Percentiles rank a stretch among this genome's conserved stretches.
phyloP scores from a whole-genome alignment of 495 filamentous ascomycete species.

The Aspergillus biplanus region DNA sequence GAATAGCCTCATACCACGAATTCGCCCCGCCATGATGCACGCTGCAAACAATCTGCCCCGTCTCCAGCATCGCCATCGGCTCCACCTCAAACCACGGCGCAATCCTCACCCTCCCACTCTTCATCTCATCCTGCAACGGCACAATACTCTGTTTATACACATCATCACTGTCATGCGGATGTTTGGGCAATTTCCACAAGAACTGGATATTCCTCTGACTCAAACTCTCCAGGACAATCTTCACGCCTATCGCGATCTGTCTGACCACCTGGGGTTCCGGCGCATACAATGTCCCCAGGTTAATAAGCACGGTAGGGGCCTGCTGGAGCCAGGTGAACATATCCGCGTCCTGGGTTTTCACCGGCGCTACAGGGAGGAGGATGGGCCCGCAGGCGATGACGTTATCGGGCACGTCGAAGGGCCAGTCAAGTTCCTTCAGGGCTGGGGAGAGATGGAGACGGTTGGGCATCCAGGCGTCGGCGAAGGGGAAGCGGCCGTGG shows the following conservation, averaged over 20 bases:
- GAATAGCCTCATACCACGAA: constrained; percentile 56
- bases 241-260: constrained; percentile 41
- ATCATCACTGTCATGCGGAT: constrained; percentile 26
- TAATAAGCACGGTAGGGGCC: constrained; percentile 52
- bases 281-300: constrained; percentile 49
- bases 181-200: constrained; percentile 52
- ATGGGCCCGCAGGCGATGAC: constrained; percentile 54
- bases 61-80: constrained; percentile 49
- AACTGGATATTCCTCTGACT: constrained; percentile 41
- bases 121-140: constrained; percentile 31
- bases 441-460: constrained; percentile 41
- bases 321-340: constrained; percentile 49
- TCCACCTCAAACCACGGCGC: constrained; percentile 51
- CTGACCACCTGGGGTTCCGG: constrained; percentile 38
- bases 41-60: constrained; percentile 47
- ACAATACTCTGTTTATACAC: constrained; percentile 32
- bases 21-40: constrained; percentile 59
- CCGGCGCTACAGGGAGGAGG: constrained; percentile 35
- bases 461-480: constrained; percentile 38
- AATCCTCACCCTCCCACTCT: constrained; percentile 38
- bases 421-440: constrained; percentile 50
- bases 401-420: constrained; percentile 43
- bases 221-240: constrained; percentile 26
- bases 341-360: constrained; percentile 43
- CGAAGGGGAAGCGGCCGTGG: constrained; percentile 34